Percentiles rank a stretch among this genome's conserved stretches.
Conservation (phyloP, 352 stramenopile genomes). For the Globisporangium barbulae region DNA sequence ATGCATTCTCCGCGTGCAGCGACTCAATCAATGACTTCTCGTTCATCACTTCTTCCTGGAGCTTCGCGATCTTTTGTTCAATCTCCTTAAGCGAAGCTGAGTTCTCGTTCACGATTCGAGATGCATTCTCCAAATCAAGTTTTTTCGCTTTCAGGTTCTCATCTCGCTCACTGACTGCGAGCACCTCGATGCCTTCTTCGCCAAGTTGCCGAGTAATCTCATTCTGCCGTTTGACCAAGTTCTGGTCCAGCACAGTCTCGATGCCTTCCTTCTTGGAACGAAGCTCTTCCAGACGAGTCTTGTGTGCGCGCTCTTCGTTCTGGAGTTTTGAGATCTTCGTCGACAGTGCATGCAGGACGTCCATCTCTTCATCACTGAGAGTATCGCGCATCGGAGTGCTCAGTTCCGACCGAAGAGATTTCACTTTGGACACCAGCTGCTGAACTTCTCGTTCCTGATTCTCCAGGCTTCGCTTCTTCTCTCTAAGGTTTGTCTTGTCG, state of each 20-base stretch:
- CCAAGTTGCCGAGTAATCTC: conserved; percentile 61
- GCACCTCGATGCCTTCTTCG: conserved; percentile 53
- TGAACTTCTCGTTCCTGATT: conserved; percentile 64
- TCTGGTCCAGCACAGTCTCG: conserved; percentile 90
- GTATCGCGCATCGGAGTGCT: conserved; percentile 74
- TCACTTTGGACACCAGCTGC: conserved; percentile 50
- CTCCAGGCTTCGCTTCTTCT: conserved; percentile 55
- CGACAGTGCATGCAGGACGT: conserved; percentile 57
- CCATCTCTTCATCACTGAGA: conserved; percentile 50
- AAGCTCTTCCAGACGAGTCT: conserved; percentile 84
- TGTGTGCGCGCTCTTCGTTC: conserved; percentile 84
- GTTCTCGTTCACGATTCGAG: conserved; percentile 65
- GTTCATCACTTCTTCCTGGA: conserved; percentile 50
- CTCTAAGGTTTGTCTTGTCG: conserved; percentile 45
- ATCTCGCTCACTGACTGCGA: conserved; percentile 58
- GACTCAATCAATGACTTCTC: conserved; percentile 47
- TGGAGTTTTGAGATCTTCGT: conserved; percentile 75
- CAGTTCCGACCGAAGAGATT: conserved; percentile 54
- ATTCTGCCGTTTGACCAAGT: conserved; percentile 86
- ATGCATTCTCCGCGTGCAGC: conserved; percentile 54
- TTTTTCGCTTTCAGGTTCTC: conserved; percentile 85
- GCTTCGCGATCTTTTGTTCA: conserved; percentile 48
- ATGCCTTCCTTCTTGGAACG: conserved; percentile 85
- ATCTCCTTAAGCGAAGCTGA: conserved; percentile 51
- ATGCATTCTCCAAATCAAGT: conserved; percentile 87